Evolutionary conservation across 129 eudicot genomes (phyloP).

Genomic region (Escallonia herrerae): DNA sequence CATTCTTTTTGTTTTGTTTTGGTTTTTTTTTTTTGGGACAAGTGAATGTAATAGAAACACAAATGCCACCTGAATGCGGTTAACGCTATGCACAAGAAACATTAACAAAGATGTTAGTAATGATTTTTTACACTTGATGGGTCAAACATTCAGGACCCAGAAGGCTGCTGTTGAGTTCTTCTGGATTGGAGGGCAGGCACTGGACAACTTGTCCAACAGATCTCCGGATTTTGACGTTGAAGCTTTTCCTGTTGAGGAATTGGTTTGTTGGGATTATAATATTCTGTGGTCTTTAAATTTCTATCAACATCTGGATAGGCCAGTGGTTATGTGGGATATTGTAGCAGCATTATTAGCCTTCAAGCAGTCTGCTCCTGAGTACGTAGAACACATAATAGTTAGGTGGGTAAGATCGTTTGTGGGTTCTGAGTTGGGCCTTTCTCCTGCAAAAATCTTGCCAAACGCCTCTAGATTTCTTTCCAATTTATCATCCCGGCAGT

Average conservation of each 20-base stretch:
- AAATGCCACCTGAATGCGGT: too few relatives aligned
- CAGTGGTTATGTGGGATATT: conserved; percentile 72
- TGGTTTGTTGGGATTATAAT: conserved; percentile 54
- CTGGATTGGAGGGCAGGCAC: conserved; percentile 88
- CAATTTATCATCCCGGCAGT: conserved; percentile 49
- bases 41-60: too few relatives aligned
- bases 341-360: conserved; percentile 62
- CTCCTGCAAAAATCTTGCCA: conserved; percentile 21
- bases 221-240: conserved; percentile 24
- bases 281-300: conserved; percentile 60
- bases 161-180: conserved; percentile 86
- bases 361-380: conserved; percentile 41
- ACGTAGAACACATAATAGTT: conserved; percentile 39
- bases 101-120: too few relatives aligned
- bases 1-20: too few relatives aligned
- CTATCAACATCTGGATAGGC: conserved; percentile 30
- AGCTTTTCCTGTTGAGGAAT: conserved; percentile 42
- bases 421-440: conserved; percentile 26
- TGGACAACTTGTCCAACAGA: conserved; percentile 10
- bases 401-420: conserved; percentile 47
- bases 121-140: not conserved
- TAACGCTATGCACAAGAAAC: not conserved
- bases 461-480: conserved; percentile 28
- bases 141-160: conserved; percentile 37
- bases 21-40: too few relatives aligned